Conservation (phyloP, 2,329 filamentous ascomycete genomes). For the Penicillium sp. region DNA sequence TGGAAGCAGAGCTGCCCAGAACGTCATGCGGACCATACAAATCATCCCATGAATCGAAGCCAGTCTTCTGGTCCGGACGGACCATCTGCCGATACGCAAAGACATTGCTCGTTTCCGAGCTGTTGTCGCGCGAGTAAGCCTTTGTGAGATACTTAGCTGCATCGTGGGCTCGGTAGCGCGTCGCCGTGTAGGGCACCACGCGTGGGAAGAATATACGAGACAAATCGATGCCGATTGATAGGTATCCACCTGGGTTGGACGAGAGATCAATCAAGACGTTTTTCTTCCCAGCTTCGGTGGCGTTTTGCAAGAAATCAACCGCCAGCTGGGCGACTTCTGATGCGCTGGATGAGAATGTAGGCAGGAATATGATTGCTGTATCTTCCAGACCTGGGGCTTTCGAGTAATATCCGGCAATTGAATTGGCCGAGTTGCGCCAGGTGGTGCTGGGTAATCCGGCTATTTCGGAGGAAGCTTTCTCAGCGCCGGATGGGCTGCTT, state of each 20-base stretch:
- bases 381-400: constrained; percentile 41
- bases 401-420: constrained; percentile 47
- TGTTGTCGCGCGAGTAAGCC: constrained; percentile 19
- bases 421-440: constrained; percentile 22
- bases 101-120: constrained; percentile 19
- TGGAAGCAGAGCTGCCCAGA: constrained; percentile 20
- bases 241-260: constrained; percentile 57
- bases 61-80: constrained; percentile 27
- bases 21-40: constrained; percentile 41
- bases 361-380: constrained; percentile 44
- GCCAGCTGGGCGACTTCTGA: constrained; percentile 19
- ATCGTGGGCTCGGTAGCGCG: constrained; percentile 47
- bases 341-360: constrained; percentile 26
- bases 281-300: constrained; percentile 47
- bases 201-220: constrained; percentile 56
- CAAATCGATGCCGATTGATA: constrained; percentile 47
- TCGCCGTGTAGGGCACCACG: constrained; percentile 44
- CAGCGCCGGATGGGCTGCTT: constrained; percentile 12
- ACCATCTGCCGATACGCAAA: constrained; percentile 24
- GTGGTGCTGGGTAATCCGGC: constrained; percentile 19
- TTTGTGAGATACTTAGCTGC: constrained; percentile 37
- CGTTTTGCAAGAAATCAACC: constrained; percentile 27
- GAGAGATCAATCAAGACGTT: constrained; percentile 63
- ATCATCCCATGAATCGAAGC: constrained; percentile 44
- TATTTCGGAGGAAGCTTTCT: constrained; percentile 21